These are phyloP conservation scores for Exophiala aquamarina DNA, from an alignment of 2,329 filamentous ascomycete species.

Conservation along the genomic window DNA sequence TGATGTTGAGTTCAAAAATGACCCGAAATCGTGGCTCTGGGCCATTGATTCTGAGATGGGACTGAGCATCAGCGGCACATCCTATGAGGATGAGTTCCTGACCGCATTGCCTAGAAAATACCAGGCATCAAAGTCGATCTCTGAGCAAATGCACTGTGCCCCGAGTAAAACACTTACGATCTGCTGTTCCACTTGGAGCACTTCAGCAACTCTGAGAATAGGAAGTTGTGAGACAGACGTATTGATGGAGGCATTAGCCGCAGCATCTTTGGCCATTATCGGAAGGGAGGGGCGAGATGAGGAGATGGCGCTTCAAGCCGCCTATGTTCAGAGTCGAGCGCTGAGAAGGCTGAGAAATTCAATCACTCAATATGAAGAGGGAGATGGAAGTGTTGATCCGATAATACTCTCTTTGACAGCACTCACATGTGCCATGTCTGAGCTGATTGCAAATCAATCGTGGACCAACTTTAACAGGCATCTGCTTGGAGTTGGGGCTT, in stretches of 20 bases:
- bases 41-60: conserved; percentile 13
- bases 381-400: conserved; percentile 11
- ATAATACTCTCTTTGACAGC: conserved; percentile 18
- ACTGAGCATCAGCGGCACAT: conserved; percentile 8
- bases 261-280: conserved; percentile 16
- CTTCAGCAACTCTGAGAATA: conserved; percentile 9
- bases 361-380: conserved; percentile 13
- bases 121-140: too few species aligned
- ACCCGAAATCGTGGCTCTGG: conserved; percentile 15
- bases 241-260: conserved; percentile 18
- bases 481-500: conserved; percentile 17
- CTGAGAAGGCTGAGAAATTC: conserved; percentile 15
- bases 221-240: conserved; percentile 14
- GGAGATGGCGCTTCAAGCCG: conserved; percentile 13
- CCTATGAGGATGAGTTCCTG: conserved; percentile 5
- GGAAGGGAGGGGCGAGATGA: conserved; percentile 15
- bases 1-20: background rate
- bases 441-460: conserved; percentile 18
- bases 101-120: background rate
- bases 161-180: conserved; percentile 11
- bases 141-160: conserved; percentile 4
- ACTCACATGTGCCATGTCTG: conserved; percentile 21
- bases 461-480: conserved; percentile 24
- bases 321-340: conserved; percentile 18
- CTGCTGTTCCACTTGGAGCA: conserved; percentile 14